Percentiles rank a stretch among this genome's conserved stretches.
These are phyloP conservation scores for Mycena epipterygia DNA, from an alignment of 768 basidiomycete species.

Conservation along the genomic window DNA sequence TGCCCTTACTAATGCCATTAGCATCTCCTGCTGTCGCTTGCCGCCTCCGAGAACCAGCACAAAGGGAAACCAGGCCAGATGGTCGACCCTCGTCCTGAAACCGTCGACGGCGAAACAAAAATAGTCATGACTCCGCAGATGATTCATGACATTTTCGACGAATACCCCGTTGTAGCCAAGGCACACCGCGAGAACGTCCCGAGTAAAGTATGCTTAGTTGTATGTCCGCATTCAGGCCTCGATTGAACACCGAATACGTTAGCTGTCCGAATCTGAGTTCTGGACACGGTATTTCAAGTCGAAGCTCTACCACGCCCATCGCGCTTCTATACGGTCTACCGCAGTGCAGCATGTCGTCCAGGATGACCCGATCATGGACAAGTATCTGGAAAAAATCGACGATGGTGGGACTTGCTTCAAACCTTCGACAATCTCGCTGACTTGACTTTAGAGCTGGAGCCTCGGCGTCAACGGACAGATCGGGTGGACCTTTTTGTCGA, in stretches of 20 bases:
- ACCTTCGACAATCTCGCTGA: background rate
- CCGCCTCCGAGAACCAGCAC: slow-evolving; percentile 78
- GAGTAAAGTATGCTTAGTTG: slow-evolving; percentile 67
- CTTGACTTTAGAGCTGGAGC: slow-evolving; percentile 74
- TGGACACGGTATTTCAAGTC: slow-evolving; percentile 99
- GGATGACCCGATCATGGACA: slow-evolving; percentile 95
- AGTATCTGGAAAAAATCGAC: slow-evolving; percentile 96
- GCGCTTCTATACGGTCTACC: slow-evolving; percentile 91
- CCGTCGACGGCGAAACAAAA: slow-evolving; percentile 89
- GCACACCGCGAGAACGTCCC: slow-evolving; percentile 96
- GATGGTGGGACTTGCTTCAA: slow-evolving; percentile 72
- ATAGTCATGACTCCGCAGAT: slow-evolving; percentile 93
- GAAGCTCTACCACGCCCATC: slow-evolving; percentile 94
- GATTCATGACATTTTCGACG: slow-evolving; percentile 96
- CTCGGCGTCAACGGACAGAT: slow-evolving; percentile 75
- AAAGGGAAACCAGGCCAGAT: slow-evolving; percentile 89
- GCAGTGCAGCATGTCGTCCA: slow-evolving; percentile 88
- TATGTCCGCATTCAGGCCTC: slow-evolving; percentile 15
- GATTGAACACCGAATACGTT: slow-evolving; percentile 24
- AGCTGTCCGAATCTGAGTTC: slow-evolving; percentile 93
- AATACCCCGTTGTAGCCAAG: slow-evolving; percentile 94
- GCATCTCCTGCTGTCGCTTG: slow-evolving; percentile 84
- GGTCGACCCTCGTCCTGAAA: slow-evolving; percentile 90
- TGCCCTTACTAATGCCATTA: slow-evolving; percentile 47
- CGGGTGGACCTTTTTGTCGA: slow-evolving; percentile 85